Base-by-base conservation (phyloP, 106 monocot genomes). In the Phalaenopsis equestris region DNA sequence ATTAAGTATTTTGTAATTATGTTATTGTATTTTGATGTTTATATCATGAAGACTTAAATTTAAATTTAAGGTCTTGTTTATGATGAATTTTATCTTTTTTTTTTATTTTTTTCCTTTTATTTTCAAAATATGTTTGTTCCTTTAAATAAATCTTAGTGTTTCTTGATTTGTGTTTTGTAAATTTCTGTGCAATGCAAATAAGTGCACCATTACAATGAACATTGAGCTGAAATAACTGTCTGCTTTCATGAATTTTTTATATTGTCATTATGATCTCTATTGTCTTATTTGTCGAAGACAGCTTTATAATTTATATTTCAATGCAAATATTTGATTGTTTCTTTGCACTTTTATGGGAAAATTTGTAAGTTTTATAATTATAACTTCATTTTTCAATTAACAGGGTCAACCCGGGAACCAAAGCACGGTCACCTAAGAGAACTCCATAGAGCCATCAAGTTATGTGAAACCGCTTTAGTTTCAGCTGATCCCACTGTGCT, bases 391-490 rank as follows among this genome's bases (percentile, higher is more conserved):
- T 56, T 38, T 77, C 79, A 84, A 75, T 80, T 37, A 6, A 70
- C 83, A 98, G 97, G 97, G 48, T 74, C 90, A 10, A 56, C 82
- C 19, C 89, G 97, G 56, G 97, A 98, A 83, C 97, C 97, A 76
- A 98, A 98, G 80, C 90, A 94, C 74, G 89, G 97, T 21, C 97
- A 98, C 83, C 85, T 98, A 38, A 98, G 82, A 83, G 94, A 94
- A 81, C 89, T 98, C 19, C 94, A 98, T 83, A 89, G 56, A 80
- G 89, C 97, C 17, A 91, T 98, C 74, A 98, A 98, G 64, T 78
- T 98, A 83, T 92, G 94, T 79, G 97, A 98, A 88, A 79, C 74
- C n/a, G 84, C 92, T 85, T 79, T 98, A 81, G 85, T 98, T 88
- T 94, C 94, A 79, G 84, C 94, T 65, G 94, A 98, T 82, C 92